Conservation (phyloP, 768 basidiomycete species). For the Leucogyrophana mollusca region DNA sequence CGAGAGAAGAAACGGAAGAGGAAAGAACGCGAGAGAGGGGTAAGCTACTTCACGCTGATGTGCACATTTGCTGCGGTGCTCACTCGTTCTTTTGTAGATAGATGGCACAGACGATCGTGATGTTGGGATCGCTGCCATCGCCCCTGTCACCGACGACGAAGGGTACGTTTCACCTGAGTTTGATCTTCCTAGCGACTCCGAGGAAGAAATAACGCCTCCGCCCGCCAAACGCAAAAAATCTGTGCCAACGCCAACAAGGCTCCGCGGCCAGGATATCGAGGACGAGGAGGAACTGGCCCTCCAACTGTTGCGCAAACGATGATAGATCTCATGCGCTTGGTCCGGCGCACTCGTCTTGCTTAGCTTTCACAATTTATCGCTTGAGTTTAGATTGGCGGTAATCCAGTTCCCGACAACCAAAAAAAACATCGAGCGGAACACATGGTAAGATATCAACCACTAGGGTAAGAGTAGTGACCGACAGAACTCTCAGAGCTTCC, state of each 20-base stretch:
- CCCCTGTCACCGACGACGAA: slow-evolving; percentile 47
- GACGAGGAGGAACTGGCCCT: slow-evolving; percentile 69
- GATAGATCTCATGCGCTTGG: slow-evolving; percentile 10
- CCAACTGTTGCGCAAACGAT: slow-evolving; percentile 44
- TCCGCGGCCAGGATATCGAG: slow-evolving; percentile 41
- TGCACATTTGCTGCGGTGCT: too few species aligned
- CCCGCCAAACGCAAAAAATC: slow-evolving; percentile 31
- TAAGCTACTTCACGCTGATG: too few species aligned
- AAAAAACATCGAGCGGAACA: too few species aligned
- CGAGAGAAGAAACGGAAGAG: slow-evolving; percentile 90
- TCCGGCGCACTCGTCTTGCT: too few species aligned
- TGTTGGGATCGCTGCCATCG: slow-evolving; percentile 28
- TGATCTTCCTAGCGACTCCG: slow-evolving; percentile 44
- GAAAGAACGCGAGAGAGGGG: slow-evolving; percentile 67
- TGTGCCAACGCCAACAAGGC: slow-evolving; percentile 11
- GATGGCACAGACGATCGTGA: slow-evolving; percentile 28
- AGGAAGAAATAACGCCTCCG: slow-evolving; percentile 26
- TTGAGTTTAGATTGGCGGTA: too few species aligned
- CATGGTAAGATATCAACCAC: too few species aligned
- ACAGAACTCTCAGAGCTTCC: too few species aligned
- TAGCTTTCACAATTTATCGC: too few species aligned
- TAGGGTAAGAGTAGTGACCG: too few species aligned
- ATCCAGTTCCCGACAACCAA: too few species aligned
- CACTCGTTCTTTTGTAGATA: slow-evolving; percentile 7
- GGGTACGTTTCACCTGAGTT: slow-evolving; percentile 76